Evolutionary conservation across 371 early-diverging fungal genomes (phyloP).

Genomic region (Mucor racemosus): DNA sequence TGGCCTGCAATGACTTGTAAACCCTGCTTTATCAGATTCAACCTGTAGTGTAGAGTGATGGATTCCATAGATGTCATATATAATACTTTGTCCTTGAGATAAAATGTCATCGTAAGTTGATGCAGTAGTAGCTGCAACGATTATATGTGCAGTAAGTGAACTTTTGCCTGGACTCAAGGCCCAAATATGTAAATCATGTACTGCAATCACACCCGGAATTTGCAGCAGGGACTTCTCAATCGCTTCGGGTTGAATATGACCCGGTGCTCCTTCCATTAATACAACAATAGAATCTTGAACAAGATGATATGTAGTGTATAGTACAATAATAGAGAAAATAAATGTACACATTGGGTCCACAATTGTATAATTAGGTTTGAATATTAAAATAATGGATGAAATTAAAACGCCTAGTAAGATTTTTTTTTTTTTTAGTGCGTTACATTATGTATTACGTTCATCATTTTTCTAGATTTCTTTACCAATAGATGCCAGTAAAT

Average conservation of each 20-base stretch:
- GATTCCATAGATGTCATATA: slow-evolving; percentile 67
- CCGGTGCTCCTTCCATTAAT: slow-evolving; percentile 78
- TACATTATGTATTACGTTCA: neutral
- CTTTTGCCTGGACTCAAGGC: slow-evolving; percentile 71
- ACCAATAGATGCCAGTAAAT: slow-evolving; percentile 81
- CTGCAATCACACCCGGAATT: slow-evolving; percentile 63
- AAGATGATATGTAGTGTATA: slow-evolving; percentile 72
- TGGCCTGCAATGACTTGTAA: slow-evolving; percentile 53
- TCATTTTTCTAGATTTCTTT: slow-evolving; percentile 6
- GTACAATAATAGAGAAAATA: slow-evolving; percentile 78
- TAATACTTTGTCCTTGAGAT: slow-evolving; percentile 60
- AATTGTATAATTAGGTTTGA: slow-evolving; percentile 67
- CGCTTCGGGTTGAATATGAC: slow-evolving; percentile 63
- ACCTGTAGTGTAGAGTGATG: slow-evolving; percentile 75
- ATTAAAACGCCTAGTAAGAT: slow-evolving; percentile 72
- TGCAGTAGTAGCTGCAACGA: slow-evolving; percentile 8
- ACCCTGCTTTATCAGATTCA: slow-evolving; percentile 54
- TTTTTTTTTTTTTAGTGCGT: neutral
- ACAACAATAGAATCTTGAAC: slow-evolving; percentile 67
- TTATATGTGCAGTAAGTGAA: slow-evolving; percentile 55
- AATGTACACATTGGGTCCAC: slow-evolving; percentile 91
- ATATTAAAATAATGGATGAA: slow-evolving; percentile 76
- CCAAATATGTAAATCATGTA: slow-evolving; percentile 81
- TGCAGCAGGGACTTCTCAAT: slow-evolving; percentile 56
- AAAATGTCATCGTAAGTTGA: slow-evolving; percentile 57